These are phyloP conservation scores for Penicillium paradoxum DNA, from an alignment of 495 filamentous ascomycete species.

Conservation along the genomic window DNA sequence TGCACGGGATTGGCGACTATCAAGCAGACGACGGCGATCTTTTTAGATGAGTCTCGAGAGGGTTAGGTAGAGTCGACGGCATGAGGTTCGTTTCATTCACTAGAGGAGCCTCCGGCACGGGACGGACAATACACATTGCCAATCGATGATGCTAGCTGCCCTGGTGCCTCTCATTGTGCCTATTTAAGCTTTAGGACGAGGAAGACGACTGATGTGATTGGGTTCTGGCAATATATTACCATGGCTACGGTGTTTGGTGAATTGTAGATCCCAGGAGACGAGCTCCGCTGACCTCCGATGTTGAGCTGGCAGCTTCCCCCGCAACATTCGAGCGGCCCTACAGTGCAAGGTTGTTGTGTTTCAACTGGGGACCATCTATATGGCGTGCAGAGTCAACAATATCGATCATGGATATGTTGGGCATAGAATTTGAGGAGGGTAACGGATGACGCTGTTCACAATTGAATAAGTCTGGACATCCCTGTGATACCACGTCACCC, in stretches of 20 bases:
- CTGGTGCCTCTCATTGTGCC: not conserved
- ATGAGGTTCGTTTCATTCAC: not conserved
- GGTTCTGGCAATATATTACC: not conserved
- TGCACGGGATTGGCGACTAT: not conserved
- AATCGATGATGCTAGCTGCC: constrained; percentile 10
- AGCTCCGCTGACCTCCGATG: constrained; percentile 1
- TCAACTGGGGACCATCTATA: not conserved
- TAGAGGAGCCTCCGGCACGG: not conserved
- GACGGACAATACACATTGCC: constrained; percentile 1
- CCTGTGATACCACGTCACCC: constrained; percentile 3
- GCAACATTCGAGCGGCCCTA: not conserved
- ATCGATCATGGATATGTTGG: not conserved
- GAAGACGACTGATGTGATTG: not conserved
- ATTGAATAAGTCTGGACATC: not conserved
- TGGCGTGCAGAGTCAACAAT: not conserved
- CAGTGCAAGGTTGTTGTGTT: not conserved
- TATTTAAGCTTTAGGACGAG: too few relatives aligned
- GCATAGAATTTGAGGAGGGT: too few relatives aligned
- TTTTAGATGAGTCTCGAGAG: not conserved
- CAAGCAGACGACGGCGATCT: not conserved
- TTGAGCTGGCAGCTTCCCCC: not conserved
- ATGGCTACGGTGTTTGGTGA: not conserved
- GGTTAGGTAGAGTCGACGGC: not conserved
- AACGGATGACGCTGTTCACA: not conserved
- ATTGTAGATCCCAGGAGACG: not conserved